Conservation (phyloP, 352 stramenopile species). For the Phytophthora pseudosyringae region DNA sequence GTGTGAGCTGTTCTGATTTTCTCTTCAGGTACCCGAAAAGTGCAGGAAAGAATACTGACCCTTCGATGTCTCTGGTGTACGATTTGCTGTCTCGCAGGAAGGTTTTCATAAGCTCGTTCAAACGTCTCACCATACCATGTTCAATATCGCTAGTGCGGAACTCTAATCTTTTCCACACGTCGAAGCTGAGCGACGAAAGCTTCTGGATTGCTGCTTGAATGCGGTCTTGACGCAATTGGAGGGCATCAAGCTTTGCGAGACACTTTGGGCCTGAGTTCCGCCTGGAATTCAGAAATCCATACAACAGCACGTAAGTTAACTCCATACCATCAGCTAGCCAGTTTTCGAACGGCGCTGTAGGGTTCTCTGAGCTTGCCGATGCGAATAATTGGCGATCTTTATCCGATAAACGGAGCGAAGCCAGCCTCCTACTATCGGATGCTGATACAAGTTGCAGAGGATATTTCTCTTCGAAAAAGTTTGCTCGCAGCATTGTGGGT, state of each 20-base stretch:
- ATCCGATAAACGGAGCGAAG: slow-evolving; percentile 25
- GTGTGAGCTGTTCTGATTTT: slow-evolving; percentile 18
- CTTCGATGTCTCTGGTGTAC: slow-evolving; percentile 14
- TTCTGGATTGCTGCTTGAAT: slow-evolving; percentile 28
- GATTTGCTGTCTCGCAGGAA: slow-evolving; percentile 14
- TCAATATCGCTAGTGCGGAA: slow-evolving; percentile 25
- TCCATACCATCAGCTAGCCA: slow-evolving; percentile 30
- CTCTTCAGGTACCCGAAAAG: slow-evolving; percentile 20
- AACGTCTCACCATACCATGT: slow-evolving; percentile 22
- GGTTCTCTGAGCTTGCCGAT: slow-evolving; percentile 7
- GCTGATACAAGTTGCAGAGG: slow-evolving; percentile 22
- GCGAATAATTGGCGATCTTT: slow-evolving; percentile 27
- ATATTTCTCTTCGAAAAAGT: slow-evolving; percentile 23
- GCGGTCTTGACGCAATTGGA: slow-evolving; percentile 14
- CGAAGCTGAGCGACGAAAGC: slow-evolving; percentile 28
- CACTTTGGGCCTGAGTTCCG: slow-evolving; percentile 22
- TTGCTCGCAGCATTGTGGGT: slow-evolving; percentile 11
- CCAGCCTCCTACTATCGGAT: slow-evolving; percentile 25
- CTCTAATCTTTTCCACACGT: slow-evolving; percentile 34
- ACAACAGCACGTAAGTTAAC: slow-evolving; percentile 25
- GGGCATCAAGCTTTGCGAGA: slow-evolving; percentile 17
- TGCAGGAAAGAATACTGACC: slow-evolving; percentile 21
- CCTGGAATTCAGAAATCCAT: slow-evolving; percentile 25
- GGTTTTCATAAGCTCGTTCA: slow-evolving; percentile 17
- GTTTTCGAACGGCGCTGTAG: slow-evolving; percentile 13